Conservation (phyloP, 306 rosid genomes). For the Carpinus fangiana region DNA sequence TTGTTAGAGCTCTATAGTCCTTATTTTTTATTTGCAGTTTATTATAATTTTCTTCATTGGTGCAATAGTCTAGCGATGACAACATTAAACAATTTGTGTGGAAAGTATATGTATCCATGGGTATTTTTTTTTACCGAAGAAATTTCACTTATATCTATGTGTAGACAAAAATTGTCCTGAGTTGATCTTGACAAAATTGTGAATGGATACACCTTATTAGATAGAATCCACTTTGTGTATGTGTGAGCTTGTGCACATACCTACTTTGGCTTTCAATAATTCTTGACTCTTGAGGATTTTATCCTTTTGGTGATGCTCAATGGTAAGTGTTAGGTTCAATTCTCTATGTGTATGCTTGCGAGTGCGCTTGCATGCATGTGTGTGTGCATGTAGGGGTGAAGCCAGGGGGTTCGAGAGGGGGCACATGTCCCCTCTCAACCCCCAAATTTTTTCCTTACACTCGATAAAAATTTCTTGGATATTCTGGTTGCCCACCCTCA, state of each 20-base stretch:
- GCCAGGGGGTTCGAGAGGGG: too few relatives aligned
- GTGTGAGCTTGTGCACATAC: too few relatives aligned
- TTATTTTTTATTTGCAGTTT: neutral
- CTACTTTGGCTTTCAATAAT: too few relatives aligned
- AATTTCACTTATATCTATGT: neutral
- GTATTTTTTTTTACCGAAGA: neutral
- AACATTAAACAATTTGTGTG: neutral
- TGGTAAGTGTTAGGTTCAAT: neutral
- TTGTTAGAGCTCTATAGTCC: neutral
- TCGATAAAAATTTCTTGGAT: too few relatives aligned
- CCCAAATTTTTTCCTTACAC: too few relatives aligned
- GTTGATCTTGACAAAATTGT: neutral
- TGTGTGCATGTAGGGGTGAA: neutral
- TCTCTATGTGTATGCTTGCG: conserved; percentile 1
- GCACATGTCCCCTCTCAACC: too few relatives aligned
- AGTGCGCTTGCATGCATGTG: neutral
- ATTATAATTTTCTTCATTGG: neutral
- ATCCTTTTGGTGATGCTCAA: conserved; percentile 37
- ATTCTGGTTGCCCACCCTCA: too few relatives aligned
- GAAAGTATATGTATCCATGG: neutral
- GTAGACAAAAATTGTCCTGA: neutral
- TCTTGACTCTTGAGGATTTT: conserved; percentile 21
- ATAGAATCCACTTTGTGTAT: too few relatives aligned
- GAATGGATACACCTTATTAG: neutral
- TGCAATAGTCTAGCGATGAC: neutral